Evolutionary conservation across 768 basidiomycete genomes (phyloP), one percentile per base, ranked within the genome.

Genomic region (Pisolithus microcarpus): DNA sequence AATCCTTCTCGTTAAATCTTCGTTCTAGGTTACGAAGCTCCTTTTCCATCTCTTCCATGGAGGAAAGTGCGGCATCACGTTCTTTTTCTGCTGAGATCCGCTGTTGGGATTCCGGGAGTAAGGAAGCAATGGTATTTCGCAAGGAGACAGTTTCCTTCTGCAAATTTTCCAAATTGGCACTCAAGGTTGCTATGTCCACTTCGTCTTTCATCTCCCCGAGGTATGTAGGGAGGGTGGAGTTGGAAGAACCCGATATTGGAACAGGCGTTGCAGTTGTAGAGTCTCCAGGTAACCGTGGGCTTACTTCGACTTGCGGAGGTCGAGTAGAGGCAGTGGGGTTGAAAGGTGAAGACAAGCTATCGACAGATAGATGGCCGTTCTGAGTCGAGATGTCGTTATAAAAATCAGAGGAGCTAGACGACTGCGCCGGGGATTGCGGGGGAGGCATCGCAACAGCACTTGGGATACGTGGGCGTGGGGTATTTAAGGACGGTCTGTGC

Each of bases 361-460:
- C 46, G 10, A 11, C 50, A 28, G 47, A 49, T 16, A 15, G 18
- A 2, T 18, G 13, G 30, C 46, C 38, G 15, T 61, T 62, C 26
- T 56, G 55, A 13, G 50, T 56, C 2, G 45, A 37, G 39, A 43
- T 38, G 16, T 65, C 59, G 36, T 73, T 73, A 46, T 67, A 56
- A 18, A 73, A 75, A 21, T 69, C 64, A 2, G 72, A 69, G 16
- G 71, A 62, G 16, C 66, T 61, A 42, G 60, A 52, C 5, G 64
- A 61, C 49, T 60, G 61, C 16, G 63, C 65, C 7, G 87, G 87
- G 11, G 85, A 86, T 1, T 82, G 71, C 16, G 87, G 87, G 3
- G 87, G 88, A 2, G 87, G 88, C 88, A 91, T 89, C 7, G 85
- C 81, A 24, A 86, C 65, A n/a, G 77, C 73, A 58, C 85, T 87